Evolutionary conservation across 306 rosid genomes (phyloP).

Genomic region (Luffa acutangula): DNA sequence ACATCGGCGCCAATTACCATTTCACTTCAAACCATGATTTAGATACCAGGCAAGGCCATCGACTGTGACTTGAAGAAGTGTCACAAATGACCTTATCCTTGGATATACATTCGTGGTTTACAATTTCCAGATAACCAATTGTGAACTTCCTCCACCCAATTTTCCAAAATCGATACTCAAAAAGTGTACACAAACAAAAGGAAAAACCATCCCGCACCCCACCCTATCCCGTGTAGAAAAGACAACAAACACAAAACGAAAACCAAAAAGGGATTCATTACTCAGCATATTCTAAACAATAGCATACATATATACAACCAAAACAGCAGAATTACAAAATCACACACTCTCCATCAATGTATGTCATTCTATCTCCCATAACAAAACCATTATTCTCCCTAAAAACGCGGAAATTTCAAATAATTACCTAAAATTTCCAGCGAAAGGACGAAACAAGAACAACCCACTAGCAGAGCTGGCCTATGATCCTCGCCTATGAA

Average conservation of each 20-base stretch:
- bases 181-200: neutral
- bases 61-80: neutral
- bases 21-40: neutral
- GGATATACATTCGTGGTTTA: neutral
- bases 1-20: neutral
- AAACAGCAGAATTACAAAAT: neutral
- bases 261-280: neutral
- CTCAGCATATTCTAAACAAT: neutral
- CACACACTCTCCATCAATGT: neutral
- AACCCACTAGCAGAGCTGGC: slow-evolving; percentile 7
- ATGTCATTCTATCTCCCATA: neutral
- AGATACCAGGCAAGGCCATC: neutral
- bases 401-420: neutral
- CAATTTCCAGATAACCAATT: neutral
- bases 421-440: neutral
- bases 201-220: neutral
- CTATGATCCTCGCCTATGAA: neutral
- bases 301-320: neutral
- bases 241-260: neutral
- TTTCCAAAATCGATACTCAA: neutral
- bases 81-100: neutral
- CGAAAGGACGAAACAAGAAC: neutral
- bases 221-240: neutral
- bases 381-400: neutral
- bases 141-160: neutral